These are phyloP conservation scores for Stagonosporopsis tanaceti DNA, from an alignment of 2,329 filamentous ascomycete genomes.

Conservation along the genomic window DNA sequence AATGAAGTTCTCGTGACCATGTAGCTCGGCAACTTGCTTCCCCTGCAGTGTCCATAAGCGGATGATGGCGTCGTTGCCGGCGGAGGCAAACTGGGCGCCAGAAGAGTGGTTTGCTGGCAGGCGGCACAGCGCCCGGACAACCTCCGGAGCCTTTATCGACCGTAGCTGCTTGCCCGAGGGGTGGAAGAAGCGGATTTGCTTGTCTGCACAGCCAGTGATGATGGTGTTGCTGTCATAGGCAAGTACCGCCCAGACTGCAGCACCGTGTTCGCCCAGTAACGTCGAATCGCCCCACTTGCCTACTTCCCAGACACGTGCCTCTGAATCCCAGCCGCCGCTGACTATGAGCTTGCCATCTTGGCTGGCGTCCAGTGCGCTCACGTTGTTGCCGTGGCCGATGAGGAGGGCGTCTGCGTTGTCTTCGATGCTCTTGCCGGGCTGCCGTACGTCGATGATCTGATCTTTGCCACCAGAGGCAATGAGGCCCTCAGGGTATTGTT, in stretches of 20 bases:
- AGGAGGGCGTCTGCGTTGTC: constrained; percentile 87
- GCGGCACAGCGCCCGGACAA: constrained; percentile 86
- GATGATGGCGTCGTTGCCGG: constrained; percentile 90
- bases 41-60: constrained; percentile 87
- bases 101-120: constrained; percentile 78
- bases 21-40: constrained; percentile 75
- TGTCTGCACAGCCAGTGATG: constrained; percentile 84
- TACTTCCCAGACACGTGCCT: constrained; percentile 86
- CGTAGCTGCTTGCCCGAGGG: constrained; percentile 68
- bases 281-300: constrained; percentile 81
- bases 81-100: constrained; percentile 91
- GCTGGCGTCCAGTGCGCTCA: constrained; percentile 84
- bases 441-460: constrained; percentile 88
- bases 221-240: constrained; percentile 81
- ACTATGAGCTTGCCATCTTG: constrained; percentile 77
- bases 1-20: constrained; percentile 93
- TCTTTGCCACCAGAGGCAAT: constrained; percentile 90
- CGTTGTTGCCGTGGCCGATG: constrained; percentile 84
- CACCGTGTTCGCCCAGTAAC: constrained; percentile 77
- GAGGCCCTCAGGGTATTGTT: constrained; percentile 76
- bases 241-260: constrained; percentile 90
- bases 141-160: constrained; percentile 73
- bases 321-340: constrained; percentile 92
- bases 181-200: constrained; percentile 84
- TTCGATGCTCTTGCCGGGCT: constrained; percentile 69